Evolutionary conservation across 768 basidiomycete species (phyloP), one percentile per base, ranked within the genome.

Genomic region (Termitomyces sp.): DNA sequence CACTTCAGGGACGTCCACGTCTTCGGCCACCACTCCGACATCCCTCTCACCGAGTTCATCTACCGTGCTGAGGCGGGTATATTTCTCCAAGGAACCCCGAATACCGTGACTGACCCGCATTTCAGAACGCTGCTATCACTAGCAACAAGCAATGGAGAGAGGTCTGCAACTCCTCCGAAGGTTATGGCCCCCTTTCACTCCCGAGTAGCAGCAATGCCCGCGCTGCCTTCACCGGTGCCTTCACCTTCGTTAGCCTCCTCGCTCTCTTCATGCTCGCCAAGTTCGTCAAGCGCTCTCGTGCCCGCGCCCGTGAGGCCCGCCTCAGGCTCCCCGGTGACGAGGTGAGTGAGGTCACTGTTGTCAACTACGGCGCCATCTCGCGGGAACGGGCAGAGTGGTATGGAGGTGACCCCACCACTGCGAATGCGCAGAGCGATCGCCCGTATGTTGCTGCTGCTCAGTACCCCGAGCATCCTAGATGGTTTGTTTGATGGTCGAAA

Each of bases 41-140:
- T 93, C 68, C 88, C 91, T 53, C 79, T 92, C 68, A 91, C 90
- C 15, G 90, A 92, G 70, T 92, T 93, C 79, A 89, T 92, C 72
- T 91, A 91, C 80, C 84, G 87, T 59, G 80, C 87, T 58, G 88
- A 92, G 84, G 91, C 90, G 70, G 18, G 76, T 72, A 20, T 50
- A 39, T 54, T 52, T 33, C 24, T 33, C n/a, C 40, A 50, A 39
- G 28, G 22, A 20, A 24, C 18, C 18, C 16, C 5, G 4, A 42
- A 9, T 11, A 22, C 46, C 18, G 7, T 39, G 16, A 20, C 35
- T 40, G 11, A 55, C 44, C 20, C 60, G 38, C 40, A 7, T 20
- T 54, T 0, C n/a, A 84, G 83, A 78, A 76, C 56, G 78, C 81
- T 18, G 83, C 79, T 39, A 82, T 84, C 73, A 81, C 76, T 20